Base-by-base conservation (phyloP, 768 basidiomycete species). In the Rhodotorula sphaerocarpa region DNA sequence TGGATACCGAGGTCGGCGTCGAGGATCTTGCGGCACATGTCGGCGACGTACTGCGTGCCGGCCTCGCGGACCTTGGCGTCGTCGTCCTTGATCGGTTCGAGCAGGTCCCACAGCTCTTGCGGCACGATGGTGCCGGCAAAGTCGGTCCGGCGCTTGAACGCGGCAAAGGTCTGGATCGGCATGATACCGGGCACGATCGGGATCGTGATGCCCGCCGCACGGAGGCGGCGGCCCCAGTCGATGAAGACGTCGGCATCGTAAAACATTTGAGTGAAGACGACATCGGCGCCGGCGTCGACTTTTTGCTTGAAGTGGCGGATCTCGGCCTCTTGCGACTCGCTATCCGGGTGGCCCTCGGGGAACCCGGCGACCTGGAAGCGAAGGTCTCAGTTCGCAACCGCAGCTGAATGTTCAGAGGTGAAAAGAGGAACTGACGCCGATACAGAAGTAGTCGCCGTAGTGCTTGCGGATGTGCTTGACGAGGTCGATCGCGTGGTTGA, bases 391-490 rank as follows among this genome's bases (percentile, higher is more conserved):
- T 27, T 11, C 27, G 10, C 43, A n/a, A 39, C 36, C 9, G 36
- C 36, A 39, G 16, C 36, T 39, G 10, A 16, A 39, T 9, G 36
- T 10, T 39, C 10, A 39, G 36, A n/a, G n/a, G n/a, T n/a, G n/a
- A n/a, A n/a, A n/a, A n/a, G n/a, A n/a, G n/a, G n/a, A n/a, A 88
- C 89, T 87, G 73, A 95, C 91, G 57, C 90, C 95, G 66, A 99
- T 82, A 74, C 88, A 92, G 74, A 97, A 97, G 70, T 86, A 80
- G 44, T 87, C 81, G 41, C 86, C 82, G 74, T 87, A 89, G 69
- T 92, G 85, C 21, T 83, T 81, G 48, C 87, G 83, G 70, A 99
- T 96, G 73, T 92, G 93, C 45, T 80, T 80, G 25, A 97, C 89
- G 31, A 99, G 83, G 76, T 97, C 95, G 39, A 83, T 78, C 51